phyloP scores from a whole-genome alignment of 1,284 basidiomycete genomes.

The Irpex sp. region DNA sequence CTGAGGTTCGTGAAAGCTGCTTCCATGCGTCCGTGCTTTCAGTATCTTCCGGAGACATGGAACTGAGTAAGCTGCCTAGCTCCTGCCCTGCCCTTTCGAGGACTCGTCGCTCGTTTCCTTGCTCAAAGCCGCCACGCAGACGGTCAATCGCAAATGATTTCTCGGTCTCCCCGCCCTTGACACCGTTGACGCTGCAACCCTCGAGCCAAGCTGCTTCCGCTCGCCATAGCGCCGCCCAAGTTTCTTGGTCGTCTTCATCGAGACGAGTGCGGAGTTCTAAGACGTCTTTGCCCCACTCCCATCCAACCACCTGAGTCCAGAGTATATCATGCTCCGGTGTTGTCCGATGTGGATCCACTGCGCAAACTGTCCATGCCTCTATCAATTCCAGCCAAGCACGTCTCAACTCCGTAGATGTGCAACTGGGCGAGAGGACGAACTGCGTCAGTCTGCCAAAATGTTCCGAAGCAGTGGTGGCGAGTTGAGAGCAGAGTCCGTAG shows the following conservation, averaged over 20 bases:
- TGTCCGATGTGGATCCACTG: conserved; percentile 84
- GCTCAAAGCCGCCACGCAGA: conserved; percentile 36
- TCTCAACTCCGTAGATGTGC: conserved; percentile 31
- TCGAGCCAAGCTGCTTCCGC: conserved; percentile 65
- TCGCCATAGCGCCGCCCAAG: conserved; percentile 50
- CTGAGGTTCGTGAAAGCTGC: conserved; percentile 28
- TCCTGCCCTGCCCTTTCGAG: conserved; percentile 30
- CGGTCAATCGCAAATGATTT: conserved; percentile 32
- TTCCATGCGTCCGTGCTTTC: conserved; percentile 13
- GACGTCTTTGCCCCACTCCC: conserved; percentile 69
- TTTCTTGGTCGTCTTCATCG: conserved; percentile 13
- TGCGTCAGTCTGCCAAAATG: conserved; percentile 42
- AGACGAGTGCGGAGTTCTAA: conserved; percentile 31
- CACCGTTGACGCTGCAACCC: conserved; percentile 67
- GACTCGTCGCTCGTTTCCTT: conserved; percentile 33
- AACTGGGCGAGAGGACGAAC: conserved; percentile 37
- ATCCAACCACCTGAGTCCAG: conserved; percentile 80
- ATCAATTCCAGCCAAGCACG: conserved; percentile 51
- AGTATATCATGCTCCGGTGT: conserved; percentile 82
- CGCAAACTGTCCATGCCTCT: conserved; percentile 75
- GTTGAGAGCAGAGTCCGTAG: conserved; percentile 73
- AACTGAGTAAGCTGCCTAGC: conserved; percentile 24
- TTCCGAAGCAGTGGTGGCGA: conserved; percentile 57
- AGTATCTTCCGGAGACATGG: neutral
- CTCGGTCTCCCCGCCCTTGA: conserved; percentile 62